phyloP scores from a whole-genome alignment of 2,329 filamentous ascomycete species.

The Penicillium thymicola region DNA sequence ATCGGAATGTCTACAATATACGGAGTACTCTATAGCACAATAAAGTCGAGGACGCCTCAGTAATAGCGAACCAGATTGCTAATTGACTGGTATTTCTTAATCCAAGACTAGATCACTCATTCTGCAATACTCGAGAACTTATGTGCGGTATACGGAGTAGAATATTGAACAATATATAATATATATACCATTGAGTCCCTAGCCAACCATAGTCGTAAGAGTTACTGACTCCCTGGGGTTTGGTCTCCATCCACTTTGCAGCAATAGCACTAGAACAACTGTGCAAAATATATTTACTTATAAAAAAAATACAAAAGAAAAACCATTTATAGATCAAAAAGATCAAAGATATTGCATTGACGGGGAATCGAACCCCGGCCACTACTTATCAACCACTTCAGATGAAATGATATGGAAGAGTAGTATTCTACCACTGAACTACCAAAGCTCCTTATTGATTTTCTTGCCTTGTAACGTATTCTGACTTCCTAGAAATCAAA shows the following conservation, averaged over 20 bases:
- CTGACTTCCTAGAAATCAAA: not conserved
- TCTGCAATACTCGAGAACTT: not conserved
- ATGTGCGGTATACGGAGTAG: not conserved
- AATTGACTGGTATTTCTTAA: not conserved
- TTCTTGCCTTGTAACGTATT: not conserved
- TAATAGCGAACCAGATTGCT: not conserved
- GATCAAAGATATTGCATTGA: not conserved
- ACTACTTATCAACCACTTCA: slow-evolving; percentile 2
- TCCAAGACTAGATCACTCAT: too few relatives aligned
- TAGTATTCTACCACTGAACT: slow-evolving; percentile 12
- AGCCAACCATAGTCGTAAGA: not conserved
- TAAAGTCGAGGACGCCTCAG: not conserved
- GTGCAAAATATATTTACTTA: not conserved
- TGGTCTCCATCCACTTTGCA: not conserved
- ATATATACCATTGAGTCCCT: not conserved
- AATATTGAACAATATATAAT: not conserved
- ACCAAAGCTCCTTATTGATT: not conserved
- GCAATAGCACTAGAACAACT: too few relatives aligned
- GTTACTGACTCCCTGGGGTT: not conserved
- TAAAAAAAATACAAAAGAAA: not conserved
- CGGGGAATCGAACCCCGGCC: slow-evolving; percentile 11
- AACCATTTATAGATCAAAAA: not conserved
- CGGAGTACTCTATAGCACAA: too few relatives aligned
- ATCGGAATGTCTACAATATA: not conserved
- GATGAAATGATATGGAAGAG: slow-evolving; percentile 1